These are phyloP conservation scores for Fusarium phyllophilum DNA, from an alignment of 2,329 filamentous ascomycete species.

Conservation along the genomic window DNA sequence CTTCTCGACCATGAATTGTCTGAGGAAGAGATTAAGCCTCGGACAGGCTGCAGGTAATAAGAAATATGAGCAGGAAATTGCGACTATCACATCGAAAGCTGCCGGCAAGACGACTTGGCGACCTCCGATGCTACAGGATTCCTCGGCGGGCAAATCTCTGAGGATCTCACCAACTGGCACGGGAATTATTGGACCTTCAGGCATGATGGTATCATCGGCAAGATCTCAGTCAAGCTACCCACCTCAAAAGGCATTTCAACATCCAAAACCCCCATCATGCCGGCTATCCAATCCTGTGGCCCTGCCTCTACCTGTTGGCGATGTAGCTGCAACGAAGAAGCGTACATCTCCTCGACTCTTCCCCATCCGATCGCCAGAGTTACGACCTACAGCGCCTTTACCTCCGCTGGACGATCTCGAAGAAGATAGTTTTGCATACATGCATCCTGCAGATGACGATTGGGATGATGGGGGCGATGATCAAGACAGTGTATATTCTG, in stretches of 20 bases:
- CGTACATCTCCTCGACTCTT: slow-evolving; percentile 47
- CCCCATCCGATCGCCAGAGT: slow-evolving; percentile 50
- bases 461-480: slow-evolving; percentile 56
- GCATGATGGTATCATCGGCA: slow-evolving; percentile 4
- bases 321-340: slow-evolving; percentile 40
- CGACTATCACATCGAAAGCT: slow-evolving; percentile 32
- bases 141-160: slow-evolving; percentile 35
- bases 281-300: slow-evolving; percentile 45
- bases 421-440: slow-evolving; percentile 62
- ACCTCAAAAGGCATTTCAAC: slow-evolving; percentile 18
- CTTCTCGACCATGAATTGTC: slow-evolving; percentile 72
- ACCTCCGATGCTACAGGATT: slow-evolving; percentile 35
- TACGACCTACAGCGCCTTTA: slow-evolving; percentile 35
- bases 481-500: slow-evolving; percentile 63
- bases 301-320: slow-evolving; percentile 43
- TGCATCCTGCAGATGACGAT: slow-evolving; percentile 57
- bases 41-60: slow-evolving; percentile 44
- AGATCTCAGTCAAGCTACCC: slow-evolving; percentile 3
- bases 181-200: slow-evolving; percentile 17
- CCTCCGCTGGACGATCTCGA: slow-evolving; percentile 48
- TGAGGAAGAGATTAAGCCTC: slow-evolving; percentile 58
- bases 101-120: slow-evolving; percentile 37
- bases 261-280: slow-evolving; percentile 37
- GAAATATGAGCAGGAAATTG: slow-evolving; percentile 43
- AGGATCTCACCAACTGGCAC: slow-evolving; percentile 15